Percentiles rank a stretch among this genome's conserved stretches.
These are phyloP conservation scores for Syzygium jambos DNA, from an alignment of 345 rosid species.

Conservation along the genomic window DNA sequence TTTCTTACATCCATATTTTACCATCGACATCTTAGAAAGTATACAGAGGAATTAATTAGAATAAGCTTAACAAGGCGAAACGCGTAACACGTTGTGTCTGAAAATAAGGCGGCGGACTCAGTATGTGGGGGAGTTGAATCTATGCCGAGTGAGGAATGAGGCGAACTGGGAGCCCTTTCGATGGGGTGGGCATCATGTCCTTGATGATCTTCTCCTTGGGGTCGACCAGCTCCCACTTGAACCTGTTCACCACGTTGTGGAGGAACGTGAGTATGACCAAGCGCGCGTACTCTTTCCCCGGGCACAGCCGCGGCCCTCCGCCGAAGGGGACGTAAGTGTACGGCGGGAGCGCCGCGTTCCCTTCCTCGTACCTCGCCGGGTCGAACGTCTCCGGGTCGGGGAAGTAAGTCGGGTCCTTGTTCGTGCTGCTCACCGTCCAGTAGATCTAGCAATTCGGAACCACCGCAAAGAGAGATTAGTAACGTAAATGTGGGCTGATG, in stretches of 20 bases:
- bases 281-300: conserved; percentile 14
- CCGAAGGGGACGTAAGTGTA: conserved; percentile 12
- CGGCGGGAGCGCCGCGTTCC: neutral
- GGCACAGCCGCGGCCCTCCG: conserved; percentile 13
- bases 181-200: neutral
- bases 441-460: neutral
- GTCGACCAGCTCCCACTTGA: conserved; percentile 1
- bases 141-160: neutral
- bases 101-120: neutral
- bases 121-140: neutral
- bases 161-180: conserved; percentile 8
- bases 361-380: conserved; percentile 3
- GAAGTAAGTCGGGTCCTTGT: conserved; percentile 6
- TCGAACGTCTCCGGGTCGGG: conserved; percentile 7
- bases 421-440: conserved; percentile 5
- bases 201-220: neutral
- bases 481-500: neutral
- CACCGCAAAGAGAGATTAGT: neutral
- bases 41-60: neutral
- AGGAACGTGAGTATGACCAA: conserved; percentile 1
- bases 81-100: neutral
- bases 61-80: neutral
- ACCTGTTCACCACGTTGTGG: conserved; percentile 6
- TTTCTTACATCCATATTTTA: neutral
- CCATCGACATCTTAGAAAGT: neutral